Conservation (phyloP, 371 early-diverging fungal species). For the Lichtheimia hyalospora region DNA sequence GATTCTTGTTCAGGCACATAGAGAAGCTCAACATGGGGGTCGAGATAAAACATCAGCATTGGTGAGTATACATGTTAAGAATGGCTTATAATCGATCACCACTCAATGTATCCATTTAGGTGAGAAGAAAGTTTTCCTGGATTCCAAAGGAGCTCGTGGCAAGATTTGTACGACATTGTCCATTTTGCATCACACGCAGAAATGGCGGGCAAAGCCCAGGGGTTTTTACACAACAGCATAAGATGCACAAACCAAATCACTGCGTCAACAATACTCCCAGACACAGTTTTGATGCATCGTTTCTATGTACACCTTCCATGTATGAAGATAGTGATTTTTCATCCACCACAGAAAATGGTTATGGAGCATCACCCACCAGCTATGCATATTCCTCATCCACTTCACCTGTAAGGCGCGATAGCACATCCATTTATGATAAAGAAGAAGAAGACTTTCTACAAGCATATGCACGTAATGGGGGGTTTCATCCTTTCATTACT, state of each 20-base stretch:
- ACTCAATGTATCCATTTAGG: slow-evolving; percentile 22
- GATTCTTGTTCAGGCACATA: slow-evolving; percentile 56
- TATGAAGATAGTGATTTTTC: slow-evolving; percentile 11
- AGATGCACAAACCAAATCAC: no score
- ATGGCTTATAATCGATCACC: not conserved
- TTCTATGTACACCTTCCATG: slow-evolving; percentile 10
- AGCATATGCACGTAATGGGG: no score
- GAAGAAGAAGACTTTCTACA: slow-evolving; percentile 11
- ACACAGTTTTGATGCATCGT: slow-evolving; percentile 6
- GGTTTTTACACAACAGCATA: not conserved
- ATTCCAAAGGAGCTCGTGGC: slow-evolving; percentile 62
- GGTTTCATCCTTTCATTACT: no score
- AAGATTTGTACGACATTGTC: slow-evolving; percentile 58
- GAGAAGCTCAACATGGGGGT: slow-evolving; percentile 64
- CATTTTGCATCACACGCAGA: slow-evolving; percentile 47
- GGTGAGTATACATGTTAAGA: slow-evolving; percentile 27
- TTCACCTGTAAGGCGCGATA: slow-evolving; percentile 1
- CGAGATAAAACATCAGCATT: slow-evolving; percentile 66
- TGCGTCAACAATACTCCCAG: slow-evolving; percentile 1
- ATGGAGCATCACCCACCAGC: slow-evolving; percentile 6
- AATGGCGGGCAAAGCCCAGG: slow-evolving; percentile 32
- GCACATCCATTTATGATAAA: slow-evolving; percentile 1
- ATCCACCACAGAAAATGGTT: slow-evolving; percentile 9
- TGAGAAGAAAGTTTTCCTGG: slow-evolving; percentile 57
- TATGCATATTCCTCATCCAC: slow-evolving; percentile 3